Conservation (phyloP, 192 early-diverging fungal genomes). For the Chytriomyces sp. region DNA sequence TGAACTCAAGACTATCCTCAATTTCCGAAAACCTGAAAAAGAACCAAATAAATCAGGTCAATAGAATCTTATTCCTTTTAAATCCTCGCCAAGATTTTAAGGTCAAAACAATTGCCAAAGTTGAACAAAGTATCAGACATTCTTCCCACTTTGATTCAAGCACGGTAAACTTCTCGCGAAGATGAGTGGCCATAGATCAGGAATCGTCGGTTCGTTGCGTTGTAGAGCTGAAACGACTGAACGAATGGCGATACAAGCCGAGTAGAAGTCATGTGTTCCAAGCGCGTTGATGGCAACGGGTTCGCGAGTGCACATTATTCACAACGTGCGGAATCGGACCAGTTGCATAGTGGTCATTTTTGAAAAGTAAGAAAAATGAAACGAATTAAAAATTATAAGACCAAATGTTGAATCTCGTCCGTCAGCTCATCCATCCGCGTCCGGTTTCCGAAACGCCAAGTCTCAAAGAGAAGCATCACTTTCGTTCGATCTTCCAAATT, state of each 20-base stretch:
- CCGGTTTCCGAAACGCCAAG: neutral
- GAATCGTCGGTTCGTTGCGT: too few species aligned
- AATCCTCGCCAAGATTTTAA: too few species aligned
- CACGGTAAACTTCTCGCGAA: too few species aligned
- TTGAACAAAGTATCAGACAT: too few species aligned
- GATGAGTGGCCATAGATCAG: too few species aligned
- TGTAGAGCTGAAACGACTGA: slow-evolving; percentile 85
- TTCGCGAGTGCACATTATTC: slow-evolving; percentile 82
- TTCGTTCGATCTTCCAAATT: neutral
- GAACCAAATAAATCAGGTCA: too few species aligned
- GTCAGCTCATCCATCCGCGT: neutral
- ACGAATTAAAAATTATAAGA: slow-evolving; percentile 51
- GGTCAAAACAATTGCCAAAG: too few species aligned
- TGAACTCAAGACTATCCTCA: neutral
- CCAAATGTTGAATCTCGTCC: neutral
- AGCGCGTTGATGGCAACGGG: slow-evolving; percentile 78
- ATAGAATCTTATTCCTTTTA: too few species aligned
- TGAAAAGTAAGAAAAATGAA: neutral
- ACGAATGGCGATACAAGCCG: slow-evolving; percentile 76
- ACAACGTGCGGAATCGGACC: slow-evolving; percentile 88
- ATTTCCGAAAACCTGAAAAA: neutral
- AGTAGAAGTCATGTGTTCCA: slow-evolving; percentile 77
- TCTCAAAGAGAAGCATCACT: neutral
- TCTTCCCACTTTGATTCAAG: too few species aligned
- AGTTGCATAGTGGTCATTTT: slow-evolving; percentile 23